A percentile compares a stretch with the other conserved stretches of the same genome.
Conservation (phyloP, 2,329 filamentous ascomycete species). For the Rutstroemia sp. region DNA sequence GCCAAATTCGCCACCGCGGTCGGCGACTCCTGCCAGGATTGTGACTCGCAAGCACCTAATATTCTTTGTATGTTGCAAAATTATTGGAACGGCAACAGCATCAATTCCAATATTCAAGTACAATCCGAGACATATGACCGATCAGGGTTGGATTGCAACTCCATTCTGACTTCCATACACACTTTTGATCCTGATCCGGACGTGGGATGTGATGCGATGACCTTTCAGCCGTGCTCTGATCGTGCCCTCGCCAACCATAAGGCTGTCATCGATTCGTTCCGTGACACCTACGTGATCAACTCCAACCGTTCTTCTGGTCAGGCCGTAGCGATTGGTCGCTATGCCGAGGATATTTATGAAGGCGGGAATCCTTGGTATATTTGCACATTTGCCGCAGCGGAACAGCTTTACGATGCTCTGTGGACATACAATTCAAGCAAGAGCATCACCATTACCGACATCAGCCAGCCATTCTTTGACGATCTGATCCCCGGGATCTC, state of each 20-base stretch:
- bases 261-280: slow-evolving; percentile 65
- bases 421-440: slow-evolving; percentile 61
- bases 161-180: slow-evolving; percentile 56
- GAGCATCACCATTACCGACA: slow-evolving; percentile 53
- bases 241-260: slow-evolving; percentile 68
- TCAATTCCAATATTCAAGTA: slow-evolving; percentile 61
- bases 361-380: slow-evolving; percentile 66
- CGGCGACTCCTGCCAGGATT: slow-evolving; percentile 51
- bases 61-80: slow-evolving; percentile 65
- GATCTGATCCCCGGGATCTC: slow-evolving; percentile 51
- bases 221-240: slow-evolving; percentile 57
- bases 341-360: slow-evolving; percentile 66
- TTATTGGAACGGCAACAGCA: slow-evolving; percentile 65
- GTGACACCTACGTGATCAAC: slow-evolving; percentile 59
- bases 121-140: slow-evolving; percentile 43
- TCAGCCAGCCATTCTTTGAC: slow-evolving; percentile 64
- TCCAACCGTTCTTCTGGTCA: slow-evolving; percentile 49
- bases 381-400: slow-evolving; percentile 53
- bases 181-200: slow-evolving; percentile 54
- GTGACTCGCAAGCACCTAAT: slow-evolving; percentile 55
- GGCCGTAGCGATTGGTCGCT: slow-evolving; percentile 58
- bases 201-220: slow-evolving; percentile 57
- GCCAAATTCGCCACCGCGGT: slow-evolving; percentile 55
- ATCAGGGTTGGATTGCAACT: slow-evolving; percentile 65
- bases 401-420: slow-evolving; percentile 49